Evolutionary conservation across 164 flowering plant genomes (phyloP).

Genomic region (Vitis rupestris): DNA sequence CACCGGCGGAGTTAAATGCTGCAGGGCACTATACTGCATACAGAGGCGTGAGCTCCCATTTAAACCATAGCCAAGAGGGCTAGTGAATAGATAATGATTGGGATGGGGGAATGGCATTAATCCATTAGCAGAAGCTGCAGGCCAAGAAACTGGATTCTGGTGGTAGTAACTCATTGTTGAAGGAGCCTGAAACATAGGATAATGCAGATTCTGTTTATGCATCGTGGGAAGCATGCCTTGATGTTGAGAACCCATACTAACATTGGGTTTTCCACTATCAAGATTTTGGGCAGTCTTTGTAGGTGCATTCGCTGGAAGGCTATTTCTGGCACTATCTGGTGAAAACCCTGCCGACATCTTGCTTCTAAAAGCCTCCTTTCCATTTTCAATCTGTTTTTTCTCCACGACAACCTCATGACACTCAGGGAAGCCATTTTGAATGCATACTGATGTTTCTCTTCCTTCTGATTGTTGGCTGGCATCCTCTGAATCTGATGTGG

Average conservation of each 20-base stretch:
- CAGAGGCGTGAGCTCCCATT: slow-evolving; percentile 59
- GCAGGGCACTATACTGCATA: slow-evolving; percentile 64
- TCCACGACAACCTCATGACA: slow-evolving; percentile 29
- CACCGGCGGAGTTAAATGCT: slow-evolving; percentile 46
- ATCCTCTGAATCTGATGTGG: slow-evolving; percentile 81
- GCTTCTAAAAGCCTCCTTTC: slow-evolving; percentile 24
- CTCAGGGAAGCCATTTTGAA: slow-evolving; percentile 28
- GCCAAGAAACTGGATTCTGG: slow-evolving; percentile 74
- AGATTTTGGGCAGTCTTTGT: slow-evolving; percentile 21
- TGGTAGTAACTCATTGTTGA: slow-evolving; percentile 73
- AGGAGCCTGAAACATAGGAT: slow-evolving; percentile 64
- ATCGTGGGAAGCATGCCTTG: slow-evolving; percentile 39
- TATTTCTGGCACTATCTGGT: slow-evolving; percentile 17
- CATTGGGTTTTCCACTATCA: slow-evolving; percentile 30
- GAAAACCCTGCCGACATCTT: slow-evolving; percentile 16
- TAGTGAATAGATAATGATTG: slow-evolving; percentile 50
- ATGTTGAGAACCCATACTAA: slow-evolving; percentile 37
- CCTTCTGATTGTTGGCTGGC: slow-evolving; percentile 64
- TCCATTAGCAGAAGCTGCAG: slow-evolving; percentile 63
- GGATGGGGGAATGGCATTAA: slow-evolving; percentile 61
- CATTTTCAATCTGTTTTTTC: slow-evolving; percentile 23
- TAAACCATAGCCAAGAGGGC: slow-evolving; percentile 61
- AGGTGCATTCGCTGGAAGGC: slow-evolving; percentile 11
- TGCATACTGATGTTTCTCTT: slow-evolving; percentile 37
- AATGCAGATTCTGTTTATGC: slow-evolving; percentile 48